Conservation (phyloP, 495 filamentous ascomycete genomes). For the Podospora tetraspora region DNA sequence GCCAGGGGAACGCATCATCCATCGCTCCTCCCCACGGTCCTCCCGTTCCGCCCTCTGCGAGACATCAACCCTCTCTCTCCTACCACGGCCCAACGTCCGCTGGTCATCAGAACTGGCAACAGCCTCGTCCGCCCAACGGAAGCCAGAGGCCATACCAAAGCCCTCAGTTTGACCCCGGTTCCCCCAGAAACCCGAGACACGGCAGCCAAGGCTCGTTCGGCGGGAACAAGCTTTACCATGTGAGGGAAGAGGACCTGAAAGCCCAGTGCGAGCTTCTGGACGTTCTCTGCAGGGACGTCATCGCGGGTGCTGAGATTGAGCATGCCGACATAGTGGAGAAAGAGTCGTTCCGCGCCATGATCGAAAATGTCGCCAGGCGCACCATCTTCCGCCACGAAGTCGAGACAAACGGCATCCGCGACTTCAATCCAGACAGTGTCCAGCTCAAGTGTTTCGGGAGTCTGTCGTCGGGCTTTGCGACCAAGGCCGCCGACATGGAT, state of each 20-base stretch:
- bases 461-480: constrained; percentile 66
- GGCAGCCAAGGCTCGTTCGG: constrained; percentile 14
- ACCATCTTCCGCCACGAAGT: constrained; percentile 48
- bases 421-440: constrained; percentile 48
- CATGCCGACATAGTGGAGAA: constrained; percentile 54
- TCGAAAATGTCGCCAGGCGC: constrained; percentile 53
- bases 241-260: constrained; percentile 34
- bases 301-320: constrained; percentile 45
- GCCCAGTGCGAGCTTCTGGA: constrained; percentile 45
- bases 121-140: constrained; percentile 12
- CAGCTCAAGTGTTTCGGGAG: constrained; percentile 67
- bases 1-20: constrained; percentile 11
- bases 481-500: constrained; percentile 70
- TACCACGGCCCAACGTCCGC: constrained; percentile 24
- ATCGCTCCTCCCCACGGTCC: constrained; percentile 2
- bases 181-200: constrained; percentile 14
- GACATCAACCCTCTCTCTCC: constrained; percentile 29
- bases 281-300: constrained; percentile 34
- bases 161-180: constrained; percentile 15
- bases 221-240: constrained; percentile 14
- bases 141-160: constrained; percentile 9
- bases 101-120: constrained; percentile 19
- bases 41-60: constrained; percentile 14
- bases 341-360: constrained; percentile 51
- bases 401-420: constrained; percentile 23